These are phyloP conservation scores for Neurospora sp. DNA, from an alignment of 495 filamentous ascomycete species.

Conservation along the genomic window DNA sequence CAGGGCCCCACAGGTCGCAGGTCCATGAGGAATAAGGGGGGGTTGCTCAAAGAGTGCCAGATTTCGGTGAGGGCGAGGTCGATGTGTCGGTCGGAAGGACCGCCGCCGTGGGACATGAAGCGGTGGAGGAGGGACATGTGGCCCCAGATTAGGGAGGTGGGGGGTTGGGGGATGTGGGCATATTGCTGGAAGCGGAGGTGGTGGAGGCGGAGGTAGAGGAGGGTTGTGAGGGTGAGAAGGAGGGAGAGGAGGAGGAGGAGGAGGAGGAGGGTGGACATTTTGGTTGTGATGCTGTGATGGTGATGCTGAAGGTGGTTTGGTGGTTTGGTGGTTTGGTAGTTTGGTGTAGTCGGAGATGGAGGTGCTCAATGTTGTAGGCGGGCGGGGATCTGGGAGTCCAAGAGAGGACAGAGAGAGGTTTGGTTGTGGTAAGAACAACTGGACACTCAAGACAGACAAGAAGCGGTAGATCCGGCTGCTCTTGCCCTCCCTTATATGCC, in stretches of 20 bases:
- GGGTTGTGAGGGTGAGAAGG: constrained; percentile 1
- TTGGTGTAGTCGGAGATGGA: too few species aligned
- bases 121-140: constrained; percentile 19
- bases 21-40: constrained; percentile 24
- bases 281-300: not conserved
- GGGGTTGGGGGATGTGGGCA: constrained; percentile 19
- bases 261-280: constrained; percentile 5
- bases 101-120: constrained; percentile 1
- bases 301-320: not conserved
- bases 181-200: constrained; percentile 21
- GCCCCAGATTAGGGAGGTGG: constrained; percentile 21
- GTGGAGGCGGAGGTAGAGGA: constrained; percentile 7
- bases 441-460: not conserved
- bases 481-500: not conserved
- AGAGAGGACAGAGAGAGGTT: not conserved
- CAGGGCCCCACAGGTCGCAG: constrained; percentile 22
- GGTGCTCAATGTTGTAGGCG: too few species aligned
- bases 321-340: not conserved
- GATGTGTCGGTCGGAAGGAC: constrained; percentile 10
- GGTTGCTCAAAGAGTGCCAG: constrained; percentile 9
- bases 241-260: constrained; percentile 3
- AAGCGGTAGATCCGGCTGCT: not conserved
- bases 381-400: not conserved
- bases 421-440: not conserved
- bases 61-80: constrained; percentile 1